phyloP scores from a whole-genome alignment of 2,329 filamentous ascomycete species.

The Penicillium sp. region DNA sequence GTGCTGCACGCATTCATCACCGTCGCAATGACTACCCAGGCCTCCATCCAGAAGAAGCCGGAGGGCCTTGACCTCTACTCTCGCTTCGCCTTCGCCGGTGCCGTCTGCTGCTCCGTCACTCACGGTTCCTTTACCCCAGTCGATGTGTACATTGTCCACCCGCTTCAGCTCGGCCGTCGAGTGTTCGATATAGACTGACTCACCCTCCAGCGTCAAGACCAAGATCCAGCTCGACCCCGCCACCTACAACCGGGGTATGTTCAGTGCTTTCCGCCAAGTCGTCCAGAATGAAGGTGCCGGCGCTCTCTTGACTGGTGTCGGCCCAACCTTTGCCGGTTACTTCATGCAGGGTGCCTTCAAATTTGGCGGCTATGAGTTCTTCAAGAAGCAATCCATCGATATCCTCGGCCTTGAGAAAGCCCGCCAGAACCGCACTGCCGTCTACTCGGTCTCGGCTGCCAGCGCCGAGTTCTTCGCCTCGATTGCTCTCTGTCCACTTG shows the following conservation, averaged over 20 bases:
- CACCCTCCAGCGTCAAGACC: constrained; percentile 97
- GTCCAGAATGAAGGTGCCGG: constrained; percentile 79
- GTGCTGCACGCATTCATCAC: no score
- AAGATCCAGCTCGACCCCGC: constrained; percentile 87
- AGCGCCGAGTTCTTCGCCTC: constrained; percentile 63
- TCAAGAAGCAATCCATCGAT: constrained; percentile 90
- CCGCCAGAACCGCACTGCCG: constrained; percentile 72
- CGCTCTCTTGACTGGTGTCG: constrained; percentile 80
- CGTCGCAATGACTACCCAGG: no score
- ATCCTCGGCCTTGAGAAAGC: constrained; percentile 72
- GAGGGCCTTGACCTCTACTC: constrained; percentile 32
- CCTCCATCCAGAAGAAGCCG: no score
- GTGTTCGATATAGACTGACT: no score
- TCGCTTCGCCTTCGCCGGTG: constrained; percentile 88
- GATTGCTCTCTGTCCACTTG: constrained; percentile 77
- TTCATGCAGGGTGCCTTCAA: constrained; percentile 93
- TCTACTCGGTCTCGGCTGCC: constrained; percentile 70
- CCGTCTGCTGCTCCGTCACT: constrained; percentile 96
- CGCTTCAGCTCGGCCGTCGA: no score
- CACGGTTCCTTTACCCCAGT: constrained; percentile 96
- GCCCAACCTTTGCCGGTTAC: constrained; percentile 83
- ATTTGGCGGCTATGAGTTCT: constrained; percentile 93
- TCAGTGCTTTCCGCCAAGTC: constrained; percentile 84
- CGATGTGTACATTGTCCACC: constrained; percentile 99
- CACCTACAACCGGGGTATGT: constrained; percentile 84